Conservation (phyloP, 2,329 filamentous ascomycete species). For the Fusarium sacchari region DNA sequence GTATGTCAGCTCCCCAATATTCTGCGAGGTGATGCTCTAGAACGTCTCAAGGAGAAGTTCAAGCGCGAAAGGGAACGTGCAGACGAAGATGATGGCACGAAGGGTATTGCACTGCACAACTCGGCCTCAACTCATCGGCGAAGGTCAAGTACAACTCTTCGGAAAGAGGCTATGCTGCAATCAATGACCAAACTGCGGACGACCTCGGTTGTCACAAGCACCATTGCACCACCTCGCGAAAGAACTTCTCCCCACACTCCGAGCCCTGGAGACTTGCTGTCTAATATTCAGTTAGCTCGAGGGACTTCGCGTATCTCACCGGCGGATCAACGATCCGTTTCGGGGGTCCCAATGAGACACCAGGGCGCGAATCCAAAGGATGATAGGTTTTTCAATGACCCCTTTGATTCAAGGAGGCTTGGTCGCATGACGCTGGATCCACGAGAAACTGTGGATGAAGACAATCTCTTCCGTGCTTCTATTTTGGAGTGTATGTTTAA, state of each 20-base stretch:
- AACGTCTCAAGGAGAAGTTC: constrained; percentile 93
- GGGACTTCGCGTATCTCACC: constrained; percentile 59
- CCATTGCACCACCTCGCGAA: constrained; percentile 54
- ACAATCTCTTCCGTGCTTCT: constrained; percentile 86
- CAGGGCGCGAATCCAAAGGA: constrained; percentile 59
- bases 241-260: constrained; percentile 59
- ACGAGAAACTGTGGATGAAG: constrained; percentile 87
- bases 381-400: constrained; percentile 64
- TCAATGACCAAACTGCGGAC: constrained; percentile 64
- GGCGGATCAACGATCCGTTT: constrained; percentile 26
- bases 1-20: constrained; percentile 92
- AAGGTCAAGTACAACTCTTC: constrained; percentile 76
- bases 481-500: constrained; percentile 97
- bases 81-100: constrained; percentile 78
- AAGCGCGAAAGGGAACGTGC: constrained; percentile 83
- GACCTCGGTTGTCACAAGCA: constrained; percentile 55
- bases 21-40: constrained; percentile 82
- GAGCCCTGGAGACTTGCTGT: constrained; percentile 81
- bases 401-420: constrained; percentile 64
- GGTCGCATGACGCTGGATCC: constrained; percentile 68
- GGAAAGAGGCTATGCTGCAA: constrained; percentile 82
- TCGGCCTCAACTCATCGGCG: constrained; percentile 71
- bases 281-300: constrained; percentile 78
- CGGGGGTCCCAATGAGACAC: constrained; percentile 42
- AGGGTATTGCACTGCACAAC: constrained; percentile 96